These are phyloP conservation scores for Coemansia biformis DNA, from an alignment of 192 early-diverging fungal species.

Conservation along the genomic window DNA sequence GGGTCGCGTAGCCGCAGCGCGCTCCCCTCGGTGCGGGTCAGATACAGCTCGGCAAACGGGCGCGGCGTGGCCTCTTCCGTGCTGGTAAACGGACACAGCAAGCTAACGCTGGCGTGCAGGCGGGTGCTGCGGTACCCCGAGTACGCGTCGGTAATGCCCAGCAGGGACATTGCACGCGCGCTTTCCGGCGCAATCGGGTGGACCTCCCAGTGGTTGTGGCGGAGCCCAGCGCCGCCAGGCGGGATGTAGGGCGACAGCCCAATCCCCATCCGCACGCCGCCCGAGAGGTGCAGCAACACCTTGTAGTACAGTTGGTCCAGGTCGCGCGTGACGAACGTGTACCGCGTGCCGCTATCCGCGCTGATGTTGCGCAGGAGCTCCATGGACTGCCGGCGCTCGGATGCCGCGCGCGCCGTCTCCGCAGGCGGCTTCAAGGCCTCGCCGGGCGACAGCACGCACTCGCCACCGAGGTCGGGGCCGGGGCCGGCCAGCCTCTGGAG, in stretches of 20 bases:
- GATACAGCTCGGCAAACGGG: constrained; percentile 22
- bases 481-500: too few species aligned
- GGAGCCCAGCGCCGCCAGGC: constrained; percentile 25
- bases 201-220: constrained; percentile 50
- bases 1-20: constrained; percentile 22
- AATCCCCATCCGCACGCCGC: constrained; percentile 49
- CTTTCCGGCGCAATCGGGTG: constrained; percentile 47
- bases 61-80: not conserved
- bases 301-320: constrained; percentile 38
- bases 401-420: too few species aligned
- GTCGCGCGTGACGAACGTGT: constrained; percentile 40
- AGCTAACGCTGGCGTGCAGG: constrained; percentile 40
- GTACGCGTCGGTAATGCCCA: constrained; percentile 40
- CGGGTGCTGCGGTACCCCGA: constrained; percentile 39
- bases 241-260: constrained; percentile 45
- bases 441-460: too few species aligned
- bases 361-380: constrained; percentile 32
- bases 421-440: too few species aligned
- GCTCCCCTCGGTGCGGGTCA: not conserved
- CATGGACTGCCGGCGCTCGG: not conserved
- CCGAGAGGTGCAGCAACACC: constrained; percentile 41
- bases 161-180: constrained; percentile 5
- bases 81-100: constrained; percentile 42
- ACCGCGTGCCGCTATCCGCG: constrained; percentile 27
- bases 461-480: too few species aligned